Evolutionary conservation across 306 rosid species (phyloP), one percentile per base, ranked within the genome.

Genomic region (Trichosanthes truncata): DNA sequence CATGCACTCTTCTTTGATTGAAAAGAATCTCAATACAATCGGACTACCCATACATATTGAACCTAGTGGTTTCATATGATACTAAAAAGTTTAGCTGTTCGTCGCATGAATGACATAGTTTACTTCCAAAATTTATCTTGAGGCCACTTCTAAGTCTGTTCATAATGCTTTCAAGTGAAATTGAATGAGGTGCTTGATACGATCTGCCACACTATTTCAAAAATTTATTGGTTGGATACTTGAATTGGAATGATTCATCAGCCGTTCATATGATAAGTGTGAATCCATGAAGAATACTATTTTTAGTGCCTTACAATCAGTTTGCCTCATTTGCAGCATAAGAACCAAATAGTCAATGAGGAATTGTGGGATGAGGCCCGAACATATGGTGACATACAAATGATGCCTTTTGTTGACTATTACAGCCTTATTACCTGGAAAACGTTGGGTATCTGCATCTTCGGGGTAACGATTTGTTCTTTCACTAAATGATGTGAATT

Each of bases 341-440:
- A 96, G 83, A 96, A 88, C 87, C 89, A 88, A 84, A 81, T 93
- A 82, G 99, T 96, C 79, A 96, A 96, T 77, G 97, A 93, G 87
- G 97, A 93, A 87, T 74, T 96, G 52, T 96, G 99, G 99, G 89
- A 85, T 56, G 99, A 96, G 85, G 98, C 99, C 78, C 83, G 77
- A 79, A 96, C 97, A 38, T 96, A 96, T 82, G 88, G 97, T 61
- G 99, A 96, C 87, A 80, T 96, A 83, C 99, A 96, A 82, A 77
- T 96, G 84, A 93, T 96, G 99, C 99, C 99, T 61, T 96, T 96
- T 84, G 96, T 93, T 83, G 99, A 96, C 85, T 96, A 96, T 85
- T 96, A 96, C 85, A 78, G 97, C 82, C 96, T 96, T 75, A 91
- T 96, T 85, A 93, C 98, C 35, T 96, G 99, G 99, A 96, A 96